Percentiles rank a stretch among this genome's conserved stretches.
Evolutionary conservation across 2,329 filamentous ascomycete genomes (phyloP).

Genomic region (Pseudogymnoascus sp.): DNA sequence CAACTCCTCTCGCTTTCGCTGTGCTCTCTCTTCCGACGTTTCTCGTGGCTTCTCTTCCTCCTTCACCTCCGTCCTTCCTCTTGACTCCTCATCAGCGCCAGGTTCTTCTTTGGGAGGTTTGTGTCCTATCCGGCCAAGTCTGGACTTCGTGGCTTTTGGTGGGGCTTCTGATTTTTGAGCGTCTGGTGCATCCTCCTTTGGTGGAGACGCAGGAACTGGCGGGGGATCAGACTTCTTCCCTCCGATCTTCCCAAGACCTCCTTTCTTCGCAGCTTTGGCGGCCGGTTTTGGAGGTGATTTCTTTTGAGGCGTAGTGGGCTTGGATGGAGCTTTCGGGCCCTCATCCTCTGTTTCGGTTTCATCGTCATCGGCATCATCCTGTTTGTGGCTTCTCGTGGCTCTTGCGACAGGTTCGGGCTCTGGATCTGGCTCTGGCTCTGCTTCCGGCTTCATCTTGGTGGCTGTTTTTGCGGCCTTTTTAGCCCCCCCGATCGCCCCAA

Average conservation of each 20-base stretch:
- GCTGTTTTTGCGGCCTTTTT: constrained; percentile 18
- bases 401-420: constrained; percentile 3
- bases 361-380: not conserved
- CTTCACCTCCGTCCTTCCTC: constrained; percentile 15
- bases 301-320: not conserved
- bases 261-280: constrained; percentile 16
- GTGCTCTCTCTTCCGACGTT: constrained; percentile 26
- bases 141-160: constrained; percentile 16
- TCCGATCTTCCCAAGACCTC: constrained; percentile 23
- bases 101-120: constrained; percentile 15
- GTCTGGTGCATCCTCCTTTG: not conserved
- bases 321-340: not conserved
- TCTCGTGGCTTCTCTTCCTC: constrained; percentile 17
- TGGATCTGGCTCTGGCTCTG: not conserved
- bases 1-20: constrained; percentile 25
- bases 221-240: constrained; percentile 19
- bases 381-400: not conserved
- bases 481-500: constrained; percentile 10
- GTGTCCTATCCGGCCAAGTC: constrained; percentile 21
- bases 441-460: constrained; percentile 17
- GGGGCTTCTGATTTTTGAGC: constrained; percentile 12
- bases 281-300: not conserved
- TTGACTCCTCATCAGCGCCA: constrained; percentile 13
- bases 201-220: not conserved
- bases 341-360: not conserved